Evolutionary conservation across 2,329 filamentous ascomycete genomes (phyloP).

Genomic region (Colletotrichum siamense): DNA sequence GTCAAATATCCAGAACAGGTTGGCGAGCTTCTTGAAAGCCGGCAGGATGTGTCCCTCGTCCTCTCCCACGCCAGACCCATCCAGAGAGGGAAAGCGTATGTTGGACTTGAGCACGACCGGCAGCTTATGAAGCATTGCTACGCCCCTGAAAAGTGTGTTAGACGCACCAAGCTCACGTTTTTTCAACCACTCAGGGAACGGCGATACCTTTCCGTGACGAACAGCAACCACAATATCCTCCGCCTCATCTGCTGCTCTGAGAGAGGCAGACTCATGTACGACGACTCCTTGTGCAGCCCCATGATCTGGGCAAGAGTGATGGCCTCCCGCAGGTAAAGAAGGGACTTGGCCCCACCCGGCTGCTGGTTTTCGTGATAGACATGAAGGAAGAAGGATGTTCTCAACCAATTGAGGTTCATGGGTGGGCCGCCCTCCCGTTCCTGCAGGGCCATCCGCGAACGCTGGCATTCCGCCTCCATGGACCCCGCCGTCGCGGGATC

Average conservation of each 20-base stretch:
- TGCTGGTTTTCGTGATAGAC: constrained; percentile 56
- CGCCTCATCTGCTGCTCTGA: constrained; percentile 50
- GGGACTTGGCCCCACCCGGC: constrained; percentile 49
- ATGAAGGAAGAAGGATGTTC: constrained; percentile 56
- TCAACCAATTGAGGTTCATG: constrained; percentile 44
- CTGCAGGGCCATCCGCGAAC: constrained; percentile 26
- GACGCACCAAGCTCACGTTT: neutral
- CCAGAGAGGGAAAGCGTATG: constrained; percentile 38
- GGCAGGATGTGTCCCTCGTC: constrained; percentile 50
- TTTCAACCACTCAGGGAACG: neutral
- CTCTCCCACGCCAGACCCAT: constrained; percentile 35
- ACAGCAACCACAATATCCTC: constrained; percentile 40
- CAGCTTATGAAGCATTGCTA: constrained; percentile 55
- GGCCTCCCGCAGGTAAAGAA: constrained; percentile 54
- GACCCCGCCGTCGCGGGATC: constrained; percentile 34
- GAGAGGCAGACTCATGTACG: constrained; percentile 38
- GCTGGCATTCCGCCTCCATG: constrained; percentile 41
- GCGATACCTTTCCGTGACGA: constrained; percentile 44
- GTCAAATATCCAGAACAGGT: constrained; percentile 56
- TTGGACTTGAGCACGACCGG: constrained; percentile 50
- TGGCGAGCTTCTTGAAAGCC: constrained; percentile 53
- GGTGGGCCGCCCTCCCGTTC: constrained; percentile 31
- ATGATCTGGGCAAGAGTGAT: constrained; percentile 58
- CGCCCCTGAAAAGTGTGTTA: constrained; percentile 37
- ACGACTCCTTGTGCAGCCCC: constrained; percentile 48